Evolutionary conservation across 768 basidiomycete genomes (phyloP).

Genomic region (Amanita rimosa): DNA sequence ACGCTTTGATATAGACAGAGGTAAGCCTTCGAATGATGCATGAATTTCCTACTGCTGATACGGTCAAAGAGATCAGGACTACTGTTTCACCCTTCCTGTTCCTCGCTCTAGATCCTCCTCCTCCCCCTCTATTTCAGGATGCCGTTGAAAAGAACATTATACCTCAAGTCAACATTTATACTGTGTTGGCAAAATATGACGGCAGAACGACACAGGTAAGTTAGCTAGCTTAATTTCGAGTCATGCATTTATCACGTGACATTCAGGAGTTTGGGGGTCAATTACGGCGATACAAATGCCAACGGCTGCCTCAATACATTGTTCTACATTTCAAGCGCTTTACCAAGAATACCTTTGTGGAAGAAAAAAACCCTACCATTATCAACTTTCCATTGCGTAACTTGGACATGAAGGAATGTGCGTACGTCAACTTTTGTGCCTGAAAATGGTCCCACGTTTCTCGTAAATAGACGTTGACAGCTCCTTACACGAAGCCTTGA

Average conservation of each 20-base stretch:
- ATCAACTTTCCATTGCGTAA: constrained; percentile 94
- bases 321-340: constrained; percentile 95
- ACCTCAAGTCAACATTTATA: constrained; percentile 89
- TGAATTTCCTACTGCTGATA: constrained; percentile 6
- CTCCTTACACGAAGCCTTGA: constrained; percentile 43
- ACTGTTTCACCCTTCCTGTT: constrained; percentile 87
- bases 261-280: constrained; percentile 73
- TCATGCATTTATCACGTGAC: constrained; percentile 4
- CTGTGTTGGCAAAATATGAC: constrained; percentile 89
- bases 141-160: constrained; percentile 97
- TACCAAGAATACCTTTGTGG: constrained; percentile 92
- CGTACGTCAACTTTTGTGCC: constrained; percentile 21
- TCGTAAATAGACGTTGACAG: constrained; percentile 64
- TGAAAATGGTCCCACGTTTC: constrained; percentile 12
- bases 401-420: constrained; percentile 87
- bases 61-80: constrained; percentile 66
- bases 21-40: constrained; percentile 29
- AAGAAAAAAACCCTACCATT: constrained; percentile 98
- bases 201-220: constrained; percentile 79
- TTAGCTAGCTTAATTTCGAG: not conserved
- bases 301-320: constrained; percentile 81
- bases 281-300: constrained; percentile 84
- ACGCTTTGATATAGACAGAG: constrained; percentile 89
- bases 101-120: constrained; percentile 90
- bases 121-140: constrained; percentile 97